Percentiles rank a stretch among this genome's conserved stretches.
Conservation (phyloP, 192 early-diverging fungal species). For the Funneliformis geosporum region DNA sequence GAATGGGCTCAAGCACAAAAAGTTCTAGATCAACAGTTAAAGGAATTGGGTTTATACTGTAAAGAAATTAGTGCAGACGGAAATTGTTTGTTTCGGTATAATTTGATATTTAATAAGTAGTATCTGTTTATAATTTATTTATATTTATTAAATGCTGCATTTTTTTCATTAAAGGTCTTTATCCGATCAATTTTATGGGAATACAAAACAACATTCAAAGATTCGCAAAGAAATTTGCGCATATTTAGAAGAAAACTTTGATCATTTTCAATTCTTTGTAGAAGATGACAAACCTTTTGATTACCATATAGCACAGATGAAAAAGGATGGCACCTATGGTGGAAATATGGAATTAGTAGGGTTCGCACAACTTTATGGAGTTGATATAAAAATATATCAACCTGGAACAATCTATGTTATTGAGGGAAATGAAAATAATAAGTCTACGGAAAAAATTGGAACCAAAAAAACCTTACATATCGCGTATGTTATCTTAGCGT, state of each 20-base stretch:
- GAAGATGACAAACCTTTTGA: slow-evolving; percentile 63
- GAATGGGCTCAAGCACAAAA: not conserved
- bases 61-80: slow-evolving; percentile 74
- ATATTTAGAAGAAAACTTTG: slow-evolving; percentile 58
- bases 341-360: slow-evolving; percentile 76
- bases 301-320: slow-evolving; percentile 61
- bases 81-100: slow-evolving; percentile 70
- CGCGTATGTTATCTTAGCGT: not conserved
- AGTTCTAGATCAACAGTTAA: slow-evolving; percentile 44
- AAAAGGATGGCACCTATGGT: slow-evolving; percentile 60
- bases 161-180: slow-evolving; percentile 53
- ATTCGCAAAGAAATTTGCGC: slow-evolving; percentile 62
- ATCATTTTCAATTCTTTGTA: slow-evolving; percentile 65
- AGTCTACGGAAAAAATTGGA: not conserved
- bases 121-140: not conserved
- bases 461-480: slow-evolving; percentile 36
- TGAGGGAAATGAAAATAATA: slow-evolving; percentile 53
- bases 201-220: slow-evolving; percentile 52
- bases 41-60: slow-evolving; percentile 52
- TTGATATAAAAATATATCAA: slow-evolving; percentile 74
- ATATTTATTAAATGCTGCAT: not conserved
- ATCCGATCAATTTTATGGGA: slow-evolving; percentile 69
- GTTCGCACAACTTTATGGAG: slow-evolving; percentile 61
- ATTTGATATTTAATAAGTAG: slow-evolving; percentile 1
- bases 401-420: slow-evolving; percentile 72